Conservation (phyloP, 768 basidiomycete species). For the Sarcodon aspratus region DNA sequence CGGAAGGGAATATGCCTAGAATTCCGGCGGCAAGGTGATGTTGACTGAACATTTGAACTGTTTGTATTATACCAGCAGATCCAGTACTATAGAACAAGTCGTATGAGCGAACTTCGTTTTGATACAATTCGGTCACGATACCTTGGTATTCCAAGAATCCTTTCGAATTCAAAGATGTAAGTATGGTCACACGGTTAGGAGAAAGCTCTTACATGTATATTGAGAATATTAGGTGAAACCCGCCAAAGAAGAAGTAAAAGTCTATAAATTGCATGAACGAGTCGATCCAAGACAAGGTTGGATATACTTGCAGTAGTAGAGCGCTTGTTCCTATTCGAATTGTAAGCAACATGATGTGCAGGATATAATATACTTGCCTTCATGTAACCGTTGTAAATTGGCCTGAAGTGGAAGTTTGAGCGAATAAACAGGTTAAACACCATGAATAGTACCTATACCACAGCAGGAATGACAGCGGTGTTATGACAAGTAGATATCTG, state of each 20-base stretch:
- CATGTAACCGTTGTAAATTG: constrained; percentile 96
- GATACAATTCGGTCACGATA: constrained; percentile 16
- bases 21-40: constrained; percentile 72
- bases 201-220: constrained; percentile 66
- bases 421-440: constrained; percentile 5
- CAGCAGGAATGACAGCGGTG: constrained; percentile 72
- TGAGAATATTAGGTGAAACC: constrained; percentile 89
- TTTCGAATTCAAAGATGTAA: constrained; percentile 21
- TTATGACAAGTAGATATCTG: constrained; percentile 76
- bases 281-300: constrained; percentile 9
- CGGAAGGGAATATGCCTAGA: constrained; percentile 68
- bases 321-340: constrained; percentile 65
- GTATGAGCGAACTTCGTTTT: neutral
- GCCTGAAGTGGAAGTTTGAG: constrained; percentile 32
- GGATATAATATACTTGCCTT: constrained; percentile 45
- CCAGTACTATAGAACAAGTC: constrained; percentile 53
- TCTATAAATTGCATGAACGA: constrained; percentile 37
- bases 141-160: constrained; percentile 92
- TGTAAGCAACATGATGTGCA: constrained; percentile 15
- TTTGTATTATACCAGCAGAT: constrained; percentile 91
- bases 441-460: constrained; percentile 70
- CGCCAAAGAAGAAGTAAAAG: constrained; percentile 93
- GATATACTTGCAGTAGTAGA: constrained; percentile 73
- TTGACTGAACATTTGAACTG: constrained; percentile 65
- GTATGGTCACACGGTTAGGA: constrained; percentile 1